Conservation (phyloP, 1,284 basidiomycete species). For the Anthracocystis walkeri region DNA sequence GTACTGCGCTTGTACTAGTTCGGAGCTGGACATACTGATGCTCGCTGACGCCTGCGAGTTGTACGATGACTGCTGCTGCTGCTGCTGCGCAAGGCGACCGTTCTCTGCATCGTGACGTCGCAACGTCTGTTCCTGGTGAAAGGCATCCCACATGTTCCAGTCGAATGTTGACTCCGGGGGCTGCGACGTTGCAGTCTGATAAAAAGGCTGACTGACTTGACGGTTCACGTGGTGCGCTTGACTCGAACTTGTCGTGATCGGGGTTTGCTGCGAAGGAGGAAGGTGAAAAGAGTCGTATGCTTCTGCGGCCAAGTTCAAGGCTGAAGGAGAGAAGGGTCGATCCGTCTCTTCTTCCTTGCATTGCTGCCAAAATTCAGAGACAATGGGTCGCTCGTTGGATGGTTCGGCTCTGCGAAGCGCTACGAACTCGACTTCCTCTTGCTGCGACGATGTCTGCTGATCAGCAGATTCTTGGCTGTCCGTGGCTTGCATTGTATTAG, state of each 20-base stretch:
- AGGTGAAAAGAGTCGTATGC: background rate
- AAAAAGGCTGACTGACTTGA: background rate
- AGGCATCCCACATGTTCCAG: background rate
- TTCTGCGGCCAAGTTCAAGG: background rate
- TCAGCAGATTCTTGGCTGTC: background rate
- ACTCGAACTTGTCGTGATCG: background rate
- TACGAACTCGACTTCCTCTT: background rate
- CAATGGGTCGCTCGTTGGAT: background rate
- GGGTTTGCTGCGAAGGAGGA: conserved; percentile 5
- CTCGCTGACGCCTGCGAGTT: background rate
- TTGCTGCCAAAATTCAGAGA: background rate
- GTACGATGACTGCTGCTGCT: background rate
- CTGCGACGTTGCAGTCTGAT: background rate
- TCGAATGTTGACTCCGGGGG: background rate
- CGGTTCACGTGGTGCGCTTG: background rate
- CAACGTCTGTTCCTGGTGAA: background rate
- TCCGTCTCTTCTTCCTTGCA: conserved; percentile 3
- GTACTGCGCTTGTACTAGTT: background rate
- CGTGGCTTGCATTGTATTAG: background rate
- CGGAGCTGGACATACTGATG: background rate
- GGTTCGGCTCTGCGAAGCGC: background rate
- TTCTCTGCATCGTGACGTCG: background rate
- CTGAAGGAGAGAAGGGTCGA: background rate
- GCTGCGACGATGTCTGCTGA: background rate
- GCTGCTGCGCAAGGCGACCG: conserved; percentile 6